Percentiles rank a stretch among this genome's conserved stretches.
These are phyloP conservation scores for Trypanosomatidae sp. DNA, from an alignment of 208 protist species.

Conservation along the genomic window DNA sequence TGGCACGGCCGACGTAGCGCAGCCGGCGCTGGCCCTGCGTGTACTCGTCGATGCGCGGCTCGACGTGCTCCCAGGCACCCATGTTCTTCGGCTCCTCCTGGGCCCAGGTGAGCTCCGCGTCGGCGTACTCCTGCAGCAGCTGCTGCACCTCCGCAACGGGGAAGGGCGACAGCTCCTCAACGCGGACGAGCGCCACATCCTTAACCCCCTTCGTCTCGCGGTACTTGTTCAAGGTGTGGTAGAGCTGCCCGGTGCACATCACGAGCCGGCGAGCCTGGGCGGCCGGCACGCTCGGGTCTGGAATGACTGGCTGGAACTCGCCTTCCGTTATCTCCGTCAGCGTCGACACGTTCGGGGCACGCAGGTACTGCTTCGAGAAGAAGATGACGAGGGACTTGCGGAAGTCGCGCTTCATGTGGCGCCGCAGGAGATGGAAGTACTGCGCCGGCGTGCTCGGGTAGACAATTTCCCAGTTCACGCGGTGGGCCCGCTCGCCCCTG, in stretches of 20 bases:
- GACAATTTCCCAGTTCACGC: constrained; percentile 90
- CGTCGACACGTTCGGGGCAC: constrained; percentile 81
- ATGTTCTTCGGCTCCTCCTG: constrained; percentile 99
- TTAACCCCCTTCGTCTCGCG: constrained; percentile 60
- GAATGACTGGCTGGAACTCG: constrained; percentile 82
- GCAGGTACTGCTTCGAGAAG: constrained; percentile 92
- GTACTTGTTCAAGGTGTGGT: constrained; percentile 91
- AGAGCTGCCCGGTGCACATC: constrained; percentile 98
- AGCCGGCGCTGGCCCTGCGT: constrained; percentile 60
- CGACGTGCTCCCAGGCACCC: constrained; percentile 92
- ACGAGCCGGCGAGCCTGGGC: constrained; percentile 88
- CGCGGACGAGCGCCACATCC: constrained; percentile 88
- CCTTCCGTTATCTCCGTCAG: constrained; percentile 53
- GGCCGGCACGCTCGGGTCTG: constrained; percentile 56
- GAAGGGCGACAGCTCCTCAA: constrained; percentile 98
- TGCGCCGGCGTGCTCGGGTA: constrained; percentile 97
- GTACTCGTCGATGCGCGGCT: constrained; percentile 81
- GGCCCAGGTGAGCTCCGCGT: constrained; percentile 94
- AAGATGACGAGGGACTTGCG: constrained; percentile 97
- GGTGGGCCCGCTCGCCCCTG: constrained; percentile 62
- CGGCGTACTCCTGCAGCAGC: constrained; percentile 79
- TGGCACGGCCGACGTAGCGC: constrained; percentile 59
- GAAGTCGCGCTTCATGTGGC: constrained; percentile 98
- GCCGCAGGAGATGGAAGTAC: constrained; percentile 98
- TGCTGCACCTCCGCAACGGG: constrained; percentile 93